Evolutionary conservation across 805 yeast genomes (phyloP).

Genomic region (Wickerhamiella nectarea): DNA sequence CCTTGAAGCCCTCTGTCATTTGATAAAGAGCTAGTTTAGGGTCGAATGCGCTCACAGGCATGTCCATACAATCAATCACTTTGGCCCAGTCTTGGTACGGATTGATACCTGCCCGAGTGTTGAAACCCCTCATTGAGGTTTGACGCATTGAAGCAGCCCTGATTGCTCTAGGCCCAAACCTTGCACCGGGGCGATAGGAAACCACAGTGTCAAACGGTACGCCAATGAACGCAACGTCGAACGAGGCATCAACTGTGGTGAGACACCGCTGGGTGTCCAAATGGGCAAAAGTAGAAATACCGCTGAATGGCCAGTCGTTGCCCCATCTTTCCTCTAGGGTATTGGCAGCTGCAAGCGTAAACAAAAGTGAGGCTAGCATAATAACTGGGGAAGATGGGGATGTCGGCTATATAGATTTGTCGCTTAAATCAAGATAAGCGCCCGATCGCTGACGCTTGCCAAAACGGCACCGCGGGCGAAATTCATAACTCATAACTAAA

Average conservation of each 20-base stretch:
- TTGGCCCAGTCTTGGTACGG: conserved; percentile 44
- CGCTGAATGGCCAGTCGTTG: conserved; percentile 46
- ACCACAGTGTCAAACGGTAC: conserved; percentile 78
- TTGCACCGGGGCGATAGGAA: conserved; percentile 65
- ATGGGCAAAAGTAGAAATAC: conserved; percentile 50
- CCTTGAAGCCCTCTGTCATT: conserved; percentile 44
- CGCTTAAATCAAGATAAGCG: background rate
- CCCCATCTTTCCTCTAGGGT: conserved; percentile 53
- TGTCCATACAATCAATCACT: conserved; percentile 54
- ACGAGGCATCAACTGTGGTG: conserved; percentile 31
- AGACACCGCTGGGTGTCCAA: conserved; percentile 49
- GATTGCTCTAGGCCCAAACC: conserved; percentile 53
- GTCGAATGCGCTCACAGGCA: conserved; percentile 56
- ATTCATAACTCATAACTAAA: background rate
- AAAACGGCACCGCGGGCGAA: background rate
- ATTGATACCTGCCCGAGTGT: conserved; percentile 47
- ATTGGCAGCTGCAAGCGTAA: background rate
- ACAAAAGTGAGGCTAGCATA: background rate
- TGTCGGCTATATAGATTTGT: background rate
- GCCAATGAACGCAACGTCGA: conserved; percentile 63
- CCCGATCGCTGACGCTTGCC: background rate
- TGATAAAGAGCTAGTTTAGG: conserved; percentile 49
- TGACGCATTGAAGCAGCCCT: conserved; percentile 39
- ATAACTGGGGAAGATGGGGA: background rate
- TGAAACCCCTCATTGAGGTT: conserved; percentile 53